Conservation (phyloP, 805 yeast genomes). For the Saturnispora hagleri region DNA sequence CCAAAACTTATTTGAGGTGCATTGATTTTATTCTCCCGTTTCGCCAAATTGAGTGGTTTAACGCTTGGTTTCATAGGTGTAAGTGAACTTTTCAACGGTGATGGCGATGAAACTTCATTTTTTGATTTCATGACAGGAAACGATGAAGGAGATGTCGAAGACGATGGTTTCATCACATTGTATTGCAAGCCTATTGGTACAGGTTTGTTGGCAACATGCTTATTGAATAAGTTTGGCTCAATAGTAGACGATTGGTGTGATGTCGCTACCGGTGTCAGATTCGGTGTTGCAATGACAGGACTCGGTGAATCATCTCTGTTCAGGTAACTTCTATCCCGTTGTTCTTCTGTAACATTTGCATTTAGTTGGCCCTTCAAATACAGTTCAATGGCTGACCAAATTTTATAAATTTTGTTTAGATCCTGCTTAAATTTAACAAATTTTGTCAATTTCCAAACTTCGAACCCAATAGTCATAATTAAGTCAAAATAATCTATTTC, state of each 20-base stretch:
- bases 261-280: background rate
- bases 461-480: slow-evolving; percentile 26
- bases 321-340: background rate
- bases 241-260: background rate
- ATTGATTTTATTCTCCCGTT: background rate
- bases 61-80: background rate
- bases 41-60: background rate
- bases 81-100: background rate
- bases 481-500: slow-evolving; percentile 24
- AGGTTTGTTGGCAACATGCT: background rate
- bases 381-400: slow-evolving; percentile 11
- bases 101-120: background rate
- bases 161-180: slow-evolving; percentile 1
- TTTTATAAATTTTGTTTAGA: slow-evolving; percentile 15
- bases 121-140: background rate
- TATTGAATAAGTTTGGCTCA: background rate
- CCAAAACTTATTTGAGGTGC: slow-evolving; percentile 1
- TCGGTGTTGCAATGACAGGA: slow-evolving; percentile 2
- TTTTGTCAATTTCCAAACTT: slow-evolving; percentile 27
- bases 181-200: background rate
- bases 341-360: background rate
- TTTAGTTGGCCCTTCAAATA: slow-evolving; percentile 10
- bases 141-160: background rate
- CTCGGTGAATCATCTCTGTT: background rate
- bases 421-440: slow-evolving; percentile 19